phyloP scores from a whole-genome alignment of 805 yeast genomes.

The Hanseniaspora hatyaiensis region DNA sequence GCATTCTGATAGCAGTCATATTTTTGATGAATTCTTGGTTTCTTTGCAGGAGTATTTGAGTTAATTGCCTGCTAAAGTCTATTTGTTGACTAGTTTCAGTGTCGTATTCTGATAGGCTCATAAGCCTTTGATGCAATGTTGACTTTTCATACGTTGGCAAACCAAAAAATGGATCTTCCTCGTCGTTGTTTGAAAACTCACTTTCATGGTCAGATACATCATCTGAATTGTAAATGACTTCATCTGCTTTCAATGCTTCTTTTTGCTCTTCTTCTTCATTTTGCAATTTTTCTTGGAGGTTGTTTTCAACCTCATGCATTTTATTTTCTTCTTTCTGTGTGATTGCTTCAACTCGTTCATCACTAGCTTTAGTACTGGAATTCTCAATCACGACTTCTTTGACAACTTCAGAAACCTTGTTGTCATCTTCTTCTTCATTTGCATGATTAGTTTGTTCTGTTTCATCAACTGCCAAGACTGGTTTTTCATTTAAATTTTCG shows the following conservation, averaged over 20 bases:
- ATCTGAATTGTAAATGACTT: constrained; percentile 17
- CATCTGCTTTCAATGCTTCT: too few relatives aligned
- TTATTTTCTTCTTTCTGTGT: background rate
- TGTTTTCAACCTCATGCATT: background rate
- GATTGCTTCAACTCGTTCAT: constrained; percentile 16
- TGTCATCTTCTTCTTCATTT: constrained; percentile 9
- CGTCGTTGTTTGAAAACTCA: too few relatives aligned
- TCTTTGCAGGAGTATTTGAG: constrained; percentile 69
- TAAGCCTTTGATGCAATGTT: constrained; percentile 9
- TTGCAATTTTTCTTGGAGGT: too few relatives aligned
- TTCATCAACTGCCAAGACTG: background rate
- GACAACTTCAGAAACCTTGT: constrained; percentile 11
- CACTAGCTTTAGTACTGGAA: background rate
- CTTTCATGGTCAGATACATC: too few relatives aligned
- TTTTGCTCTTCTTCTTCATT: too few relatives aligned
- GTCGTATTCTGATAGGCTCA: constrained; percentile 35
- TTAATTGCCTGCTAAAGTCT: constrained; percentile 59
- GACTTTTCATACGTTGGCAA: constrained; percentile 37
- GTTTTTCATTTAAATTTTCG: too few relatives aligned
- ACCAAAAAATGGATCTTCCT: constrained; percentile 54
- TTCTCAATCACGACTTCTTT: background rate
- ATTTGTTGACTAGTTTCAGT: constrained; percentile 47
- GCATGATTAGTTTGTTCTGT: background rate
- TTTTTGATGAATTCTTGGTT: constrained; percentile 79
- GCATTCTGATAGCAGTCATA: constrained; percentile 58